Percentiles rank a stretch among this genome's conserved stretches.
phyloP scores from a whole-genome alignment of 2,329 filamentous ascomycete genomes.

The Fusarium sororula region DNA sequence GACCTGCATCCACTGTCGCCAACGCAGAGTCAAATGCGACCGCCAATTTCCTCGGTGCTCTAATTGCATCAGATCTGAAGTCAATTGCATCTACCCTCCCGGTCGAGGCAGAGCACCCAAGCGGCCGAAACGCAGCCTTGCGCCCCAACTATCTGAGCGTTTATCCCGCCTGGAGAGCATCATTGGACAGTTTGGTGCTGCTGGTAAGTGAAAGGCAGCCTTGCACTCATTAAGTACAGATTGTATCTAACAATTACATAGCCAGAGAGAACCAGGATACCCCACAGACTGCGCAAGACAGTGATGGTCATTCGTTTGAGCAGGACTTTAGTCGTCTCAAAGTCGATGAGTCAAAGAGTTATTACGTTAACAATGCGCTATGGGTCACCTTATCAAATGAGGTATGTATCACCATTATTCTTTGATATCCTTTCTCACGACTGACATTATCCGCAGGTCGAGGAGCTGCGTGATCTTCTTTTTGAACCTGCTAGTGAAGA shows the following conservation, averaged over 20 bases:
- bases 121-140: background rate
- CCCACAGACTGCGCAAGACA: background rate
- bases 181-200: background rate
- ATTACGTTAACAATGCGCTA: background rate
- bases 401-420: rapidly evolving
- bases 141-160: background rate
- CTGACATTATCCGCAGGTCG: background rate
- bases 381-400: background rate
- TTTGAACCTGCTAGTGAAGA: background rate
- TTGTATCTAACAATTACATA: rapidly evolving
- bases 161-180: background rate
- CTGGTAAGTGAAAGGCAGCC: background rate
- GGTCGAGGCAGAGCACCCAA: background rate
- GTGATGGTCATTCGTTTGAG: background rate
- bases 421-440: rapidly evolving
- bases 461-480: background rate
- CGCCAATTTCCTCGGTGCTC: background rate
- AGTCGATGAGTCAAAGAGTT: background rate
- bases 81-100: background rate
- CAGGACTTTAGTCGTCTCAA: background rate
- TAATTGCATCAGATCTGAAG: background rate
- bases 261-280: background rate
- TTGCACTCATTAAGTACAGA: rapidly evolving
- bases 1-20: background rate
- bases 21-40: background rate